A percentile compares a stretch with the other conserved stretches of the same genome.
phyloP scores from a whole-genome alignment of 2,329 filamentous ascomycete genomes.

The Colletotrichum eremochloae region DNA sequence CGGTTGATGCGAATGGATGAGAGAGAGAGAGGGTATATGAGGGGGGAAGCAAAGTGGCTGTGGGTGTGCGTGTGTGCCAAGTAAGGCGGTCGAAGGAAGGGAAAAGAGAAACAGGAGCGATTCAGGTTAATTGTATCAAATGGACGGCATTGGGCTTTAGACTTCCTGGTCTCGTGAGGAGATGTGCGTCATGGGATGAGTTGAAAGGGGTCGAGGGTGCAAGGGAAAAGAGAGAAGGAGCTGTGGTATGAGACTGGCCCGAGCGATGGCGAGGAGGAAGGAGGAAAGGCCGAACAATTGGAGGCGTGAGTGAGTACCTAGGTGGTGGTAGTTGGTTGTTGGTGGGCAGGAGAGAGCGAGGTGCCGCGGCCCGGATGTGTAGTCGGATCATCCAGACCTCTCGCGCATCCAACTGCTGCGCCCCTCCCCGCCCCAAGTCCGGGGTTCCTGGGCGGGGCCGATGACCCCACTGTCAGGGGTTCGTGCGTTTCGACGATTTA shows the following conservation, averaged over 20 bases:
- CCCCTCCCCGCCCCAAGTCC: background rate
- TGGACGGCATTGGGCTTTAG: conserved; percentile 27
- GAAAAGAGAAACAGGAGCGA: conserved; percentile 17
- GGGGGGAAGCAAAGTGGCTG: background rate
- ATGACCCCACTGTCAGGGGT: background rate
- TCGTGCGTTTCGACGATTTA: background rate
- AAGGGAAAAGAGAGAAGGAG: background rate
- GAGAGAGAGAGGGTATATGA: conserved; percentile 8
- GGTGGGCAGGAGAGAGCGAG: background rate
- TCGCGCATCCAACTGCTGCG: background rate
- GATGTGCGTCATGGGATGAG: conserved; percentile 20
- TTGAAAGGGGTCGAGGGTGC: conserved; percentile 1
- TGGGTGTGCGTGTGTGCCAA: background rate
- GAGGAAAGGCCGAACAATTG: background rate
- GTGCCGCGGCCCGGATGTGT: conserved; percentile 3
- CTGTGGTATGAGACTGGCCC: conserved; percentile 19
- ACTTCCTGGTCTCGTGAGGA: conserved; percentile 31
- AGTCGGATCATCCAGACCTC: background rate
- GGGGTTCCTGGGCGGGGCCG: conserved; percentile 8
- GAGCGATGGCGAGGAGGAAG: background rate
- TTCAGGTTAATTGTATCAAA: conserved; percentile 29
- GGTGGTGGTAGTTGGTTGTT: background rate
- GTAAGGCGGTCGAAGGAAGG: conserved; percentile 8
- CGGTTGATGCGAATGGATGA: conserved; percentile 8
- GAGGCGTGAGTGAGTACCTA: background rate